Evolutionary conservation across 169 alveolate species (phyloP).

Genomic region (Babesia ovis): DNA sequence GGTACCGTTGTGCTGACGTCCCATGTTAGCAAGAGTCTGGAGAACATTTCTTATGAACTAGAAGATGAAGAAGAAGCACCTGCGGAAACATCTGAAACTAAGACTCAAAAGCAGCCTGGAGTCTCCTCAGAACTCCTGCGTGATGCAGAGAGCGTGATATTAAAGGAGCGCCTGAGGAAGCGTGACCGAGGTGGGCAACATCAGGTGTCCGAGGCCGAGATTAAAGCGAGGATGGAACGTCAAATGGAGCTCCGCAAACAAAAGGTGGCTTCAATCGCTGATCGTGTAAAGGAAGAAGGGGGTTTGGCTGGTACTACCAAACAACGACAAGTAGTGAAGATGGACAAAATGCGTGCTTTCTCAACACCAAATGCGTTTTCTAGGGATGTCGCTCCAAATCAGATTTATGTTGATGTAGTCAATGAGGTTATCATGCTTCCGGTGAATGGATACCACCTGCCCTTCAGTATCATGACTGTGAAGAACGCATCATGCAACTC

Average conservation of each 20-base stretch:
- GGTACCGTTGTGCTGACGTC: constrained; percentile 76
- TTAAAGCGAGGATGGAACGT: constrained; percentile 70
- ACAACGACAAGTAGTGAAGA: constrained; percentile 79
- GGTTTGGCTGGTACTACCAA: constrained; percentile 75
- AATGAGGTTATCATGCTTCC: constrained; percentile 88
- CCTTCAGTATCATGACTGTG: constrained; percentile 87
- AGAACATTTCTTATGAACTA: constrained; percentile 81
- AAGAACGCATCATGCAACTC: constrained; percentile 89
- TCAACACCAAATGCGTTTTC: constrained; percentile 82
- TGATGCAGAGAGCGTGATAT: constrained; percentile 77
- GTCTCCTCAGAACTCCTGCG: constrained; percentile 74
- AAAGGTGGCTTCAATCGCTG: constrained; percentile 84
- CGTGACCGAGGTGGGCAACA: constrained; percentile 69
- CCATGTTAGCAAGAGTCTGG: constrained; percentile 77
- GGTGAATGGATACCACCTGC: constrained; percentile 83
- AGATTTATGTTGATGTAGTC: constrained; percentile 82
- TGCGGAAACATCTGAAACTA: constrained; percentile 20
- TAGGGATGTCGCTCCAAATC: constrained; percentile 80
- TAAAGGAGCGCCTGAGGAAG: constrained; percentile 73
- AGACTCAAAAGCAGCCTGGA: constrained; percentile 66
- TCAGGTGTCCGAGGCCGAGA: constrained; percentile 70
- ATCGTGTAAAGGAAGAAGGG: constrained; percentile 79
- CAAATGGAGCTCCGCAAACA: constrained; percentile 82
- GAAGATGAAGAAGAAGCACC: constrained; percentile 80
- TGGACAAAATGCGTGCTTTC: constrained; percentile 84